phyloP scores from a whole-genome alignment of 2,329 filamentous ascomycete species.

The Colletotrichum horii region DNA sequence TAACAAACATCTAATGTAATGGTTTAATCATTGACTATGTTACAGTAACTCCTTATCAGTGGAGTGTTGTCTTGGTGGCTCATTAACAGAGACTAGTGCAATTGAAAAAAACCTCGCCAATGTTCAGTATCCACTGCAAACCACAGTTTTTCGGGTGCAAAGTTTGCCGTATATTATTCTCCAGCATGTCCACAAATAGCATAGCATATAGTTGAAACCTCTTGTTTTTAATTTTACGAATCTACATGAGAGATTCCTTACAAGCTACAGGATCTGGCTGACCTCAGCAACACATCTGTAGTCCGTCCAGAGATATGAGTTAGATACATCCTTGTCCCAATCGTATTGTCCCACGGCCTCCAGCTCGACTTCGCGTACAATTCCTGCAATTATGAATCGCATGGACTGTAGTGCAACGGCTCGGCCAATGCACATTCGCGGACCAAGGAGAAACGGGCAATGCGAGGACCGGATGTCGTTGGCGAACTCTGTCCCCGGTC shows the following conservation, averaged over 20 bases:
- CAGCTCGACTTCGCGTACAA: background rate
- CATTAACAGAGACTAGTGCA: no score
- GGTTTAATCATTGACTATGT: background rate
- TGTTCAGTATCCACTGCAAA: no score
- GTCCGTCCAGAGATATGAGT: background rate
- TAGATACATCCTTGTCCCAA: background rate
- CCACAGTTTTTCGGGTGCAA: no score
- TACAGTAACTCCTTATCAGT: no score
- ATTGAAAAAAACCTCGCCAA: no score
- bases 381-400: background rate
- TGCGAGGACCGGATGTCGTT: constrained; percentile 27
- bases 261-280: background rate
- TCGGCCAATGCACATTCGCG: constrained; percentile 35
- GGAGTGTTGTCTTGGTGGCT: no score
- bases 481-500: constrained; percentile 11
- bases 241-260: accelerated
- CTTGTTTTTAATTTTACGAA: background rate
- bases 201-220: no score
- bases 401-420: constrained; percentile 4
- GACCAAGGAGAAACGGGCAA: constrained; percentile 33
- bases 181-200: no score
- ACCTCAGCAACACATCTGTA: background rate
- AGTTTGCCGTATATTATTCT: no score
- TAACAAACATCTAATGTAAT: background rate
- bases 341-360: background rate